Percentiles rank a stretch among this genome's conserved stretches.
Conservation (phyloP, 768 basidiomycete genomes). For the Mycena albidolilacea region DNA sequence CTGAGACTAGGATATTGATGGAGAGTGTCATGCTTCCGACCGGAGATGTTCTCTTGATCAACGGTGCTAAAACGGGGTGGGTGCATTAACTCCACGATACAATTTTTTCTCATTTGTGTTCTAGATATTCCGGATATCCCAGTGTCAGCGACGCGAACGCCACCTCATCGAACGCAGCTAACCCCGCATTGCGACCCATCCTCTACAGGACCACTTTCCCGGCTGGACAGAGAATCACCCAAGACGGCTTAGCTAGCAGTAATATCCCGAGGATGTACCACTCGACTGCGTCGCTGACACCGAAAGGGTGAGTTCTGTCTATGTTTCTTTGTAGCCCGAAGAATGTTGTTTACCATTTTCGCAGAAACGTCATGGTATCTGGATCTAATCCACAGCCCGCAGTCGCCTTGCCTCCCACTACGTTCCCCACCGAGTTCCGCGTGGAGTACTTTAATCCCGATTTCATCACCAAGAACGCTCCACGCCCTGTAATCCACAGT, state of each 20-base stretch:
- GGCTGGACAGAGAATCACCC: constrained; percentile 63
- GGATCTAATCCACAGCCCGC: constrained; percentile 72
- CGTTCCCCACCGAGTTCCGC: constrained; percentile 45
- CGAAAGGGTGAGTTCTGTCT: constrained; percentile 50
- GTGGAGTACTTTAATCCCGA: constrained; percentile 53
- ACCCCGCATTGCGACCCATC: constrained; percentile 42
- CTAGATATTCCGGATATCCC: constrained; percentile 61
- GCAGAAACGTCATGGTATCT: constrained; percentile 64
- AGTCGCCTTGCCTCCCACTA: constrained; percentile 47
- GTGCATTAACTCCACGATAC: neutral
- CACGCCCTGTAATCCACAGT: constrained; percentile 42
- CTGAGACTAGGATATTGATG: constrained; percentile 68
- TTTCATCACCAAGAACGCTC: constrained; percentile 45
- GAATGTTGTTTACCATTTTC: constrained; percentile 35
- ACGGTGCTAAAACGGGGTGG: constrained; percentile 52
- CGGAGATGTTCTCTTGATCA: constrained; percentile 68
- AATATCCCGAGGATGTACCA: constrained; percentile 70
- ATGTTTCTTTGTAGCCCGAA: neutral
- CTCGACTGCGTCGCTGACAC: constrained; percentile 70
- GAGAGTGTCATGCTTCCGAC: constrained; percentile 73
- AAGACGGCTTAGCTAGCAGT: constrained; percentile 60
- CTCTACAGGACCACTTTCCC: constrained; percentile 60
- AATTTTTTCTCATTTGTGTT: constrained; percentile 56
- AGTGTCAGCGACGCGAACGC: constrained; percentile 59
- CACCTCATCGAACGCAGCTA: constrained; percentile 26